Conservation (phyloP, 129 eudicot species). For the Flaveria robusta region DNA sequence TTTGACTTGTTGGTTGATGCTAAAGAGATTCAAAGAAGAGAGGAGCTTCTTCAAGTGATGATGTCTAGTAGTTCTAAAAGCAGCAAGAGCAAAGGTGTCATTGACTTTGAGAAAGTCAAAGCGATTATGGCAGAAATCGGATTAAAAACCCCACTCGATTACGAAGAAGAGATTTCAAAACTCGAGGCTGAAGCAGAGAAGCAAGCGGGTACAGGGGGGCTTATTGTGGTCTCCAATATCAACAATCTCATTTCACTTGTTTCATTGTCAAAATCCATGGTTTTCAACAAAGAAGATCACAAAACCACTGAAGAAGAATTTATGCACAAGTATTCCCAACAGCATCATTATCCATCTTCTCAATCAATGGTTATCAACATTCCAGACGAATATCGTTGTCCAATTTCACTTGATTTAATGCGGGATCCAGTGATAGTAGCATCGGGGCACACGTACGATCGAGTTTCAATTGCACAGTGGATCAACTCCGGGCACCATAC, state of each 20-base stretch:
- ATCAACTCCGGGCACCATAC: constrained; percentile 81
- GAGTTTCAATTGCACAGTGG: constrained; percentile 86
- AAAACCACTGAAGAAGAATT: constrained; percentile 35
- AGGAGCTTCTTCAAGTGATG: constrained; percentile 60
- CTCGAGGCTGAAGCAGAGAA: constrained; percentile 73
- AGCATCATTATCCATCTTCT: constrained; percentile 45
- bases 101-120: constrained; percentile 50
- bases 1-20: constrained; percentile 55
- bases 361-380: constrained; percentile 51
- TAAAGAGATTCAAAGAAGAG: constrained; percentile 59
- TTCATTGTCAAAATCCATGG: constrained; percentile 54
- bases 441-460: constrained; percentile 87
- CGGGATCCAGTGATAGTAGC: constrained; percentile 87
- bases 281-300: constrained; percentile 44
- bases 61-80: constrained; percentile 39
- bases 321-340: constrained; percentile 26
- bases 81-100: constrained; percentile 45
- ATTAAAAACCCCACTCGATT: constrained; percentile 52
- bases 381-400: constrained; percentile 86
- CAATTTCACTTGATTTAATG: constrained; percentile 85
- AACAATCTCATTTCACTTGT: constrained; percentile 77
- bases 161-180: constrained; percentile 74
- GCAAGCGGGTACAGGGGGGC: constrained; percentile 92
- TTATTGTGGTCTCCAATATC: constrained; percentile 76
- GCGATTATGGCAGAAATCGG: constrained; percentile 56